These are phyloP conservation scores for Microbotryum violaceum DNA, from an alignment of 1,284 basidiomycete species.

Conservation along the genomic window DNA sequence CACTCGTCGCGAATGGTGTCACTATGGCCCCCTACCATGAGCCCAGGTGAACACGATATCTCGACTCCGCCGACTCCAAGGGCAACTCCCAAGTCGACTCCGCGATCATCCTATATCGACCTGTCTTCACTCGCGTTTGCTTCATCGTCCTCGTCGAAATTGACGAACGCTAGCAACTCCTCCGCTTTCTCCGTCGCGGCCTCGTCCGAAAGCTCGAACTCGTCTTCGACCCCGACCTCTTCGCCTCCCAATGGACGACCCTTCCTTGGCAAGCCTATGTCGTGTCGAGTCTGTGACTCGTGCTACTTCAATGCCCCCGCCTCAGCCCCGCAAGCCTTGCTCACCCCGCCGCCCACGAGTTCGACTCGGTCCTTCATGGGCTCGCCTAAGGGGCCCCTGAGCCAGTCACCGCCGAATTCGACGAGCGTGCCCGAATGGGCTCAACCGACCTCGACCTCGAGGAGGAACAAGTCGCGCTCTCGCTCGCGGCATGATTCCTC, in stretches of 20 bases:
- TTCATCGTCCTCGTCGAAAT: background rate
- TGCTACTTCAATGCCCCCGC: slow-evolving; percentile 1
- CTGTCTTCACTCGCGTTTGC: background rate
- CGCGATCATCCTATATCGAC: slow-evolving; percentile 4
- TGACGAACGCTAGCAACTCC: background rate
- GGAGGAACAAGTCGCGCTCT: background rate
- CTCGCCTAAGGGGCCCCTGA: background rate
- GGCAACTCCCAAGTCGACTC: background rate
- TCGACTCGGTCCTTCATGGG: background rate
- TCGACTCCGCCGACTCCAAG: slow-evolving; percentile 1
- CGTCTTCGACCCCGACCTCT: background rate
- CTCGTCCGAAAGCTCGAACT: background rate
- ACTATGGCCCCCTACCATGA: background rate
- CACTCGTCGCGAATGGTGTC: background rate
- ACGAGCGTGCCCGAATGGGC: background rate
- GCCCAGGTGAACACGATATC: background rate
- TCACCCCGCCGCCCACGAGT: background rate
- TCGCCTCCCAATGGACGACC: background rate
- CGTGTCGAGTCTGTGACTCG: background rate
- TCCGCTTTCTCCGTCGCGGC: slow-evolving; percentile 1
- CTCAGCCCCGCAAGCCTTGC: background rate
- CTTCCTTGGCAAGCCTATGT: background rate
- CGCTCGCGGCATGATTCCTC: background rate
- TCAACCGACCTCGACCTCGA: background rate
- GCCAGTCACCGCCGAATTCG: background rate